Evolutionary conservation across 805 yeast genomes (phyloP).

Genomic region (Teunomyces aglyptinius): DNA sequence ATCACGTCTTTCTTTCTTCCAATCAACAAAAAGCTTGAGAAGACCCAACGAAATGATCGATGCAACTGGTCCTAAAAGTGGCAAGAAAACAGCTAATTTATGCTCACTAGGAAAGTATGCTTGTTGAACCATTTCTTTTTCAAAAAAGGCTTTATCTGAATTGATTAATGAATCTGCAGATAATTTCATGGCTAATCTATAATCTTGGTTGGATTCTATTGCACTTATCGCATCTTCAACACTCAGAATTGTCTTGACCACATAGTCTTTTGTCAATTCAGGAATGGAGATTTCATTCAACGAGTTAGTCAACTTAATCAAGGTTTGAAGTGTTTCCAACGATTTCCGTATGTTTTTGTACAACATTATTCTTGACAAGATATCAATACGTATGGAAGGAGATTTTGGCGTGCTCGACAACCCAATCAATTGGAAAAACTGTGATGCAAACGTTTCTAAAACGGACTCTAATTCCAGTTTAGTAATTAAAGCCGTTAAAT

Average conservation of each 20-base stretch:
- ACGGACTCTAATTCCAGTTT: constrained; percentile 51
- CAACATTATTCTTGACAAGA: constrained; percentile 58
- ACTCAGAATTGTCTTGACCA: constrained; percentile 46
- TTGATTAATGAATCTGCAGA: constrained; percentile 54
- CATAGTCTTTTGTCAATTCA: constrained; percentile 58
- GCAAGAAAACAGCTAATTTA: constrained; percentile 89
- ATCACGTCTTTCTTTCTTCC: constrained; percentile 19
- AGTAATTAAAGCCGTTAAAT: constrained; percentile 24
- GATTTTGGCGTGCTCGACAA: constrained; percentile 58
- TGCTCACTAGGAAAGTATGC: constrained; percentile 95
- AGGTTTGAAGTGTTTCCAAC: constrained; percentile 67
- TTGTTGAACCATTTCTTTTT: constrained; percentile 93
- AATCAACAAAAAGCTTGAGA: constrained; percentile 45
- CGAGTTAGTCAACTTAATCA: constrained; percentile 64
- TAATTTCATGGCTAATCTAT: constrained; percentile 29
- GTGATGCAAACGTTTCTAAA: constrained; percentile 70
- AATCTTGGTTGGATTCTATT: constrained; percentile 28
- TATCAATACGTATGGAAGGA: constrained; percentile 62
- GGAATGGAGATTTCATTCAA: constrained; percentile 85
- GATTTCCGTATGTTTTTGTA: constrained; percentile 60
- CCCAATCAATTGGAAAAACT: constrained; percentile 72
- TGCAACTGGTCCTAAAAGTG: constrained; percentile 80
- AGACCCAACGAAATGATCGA: constrained; percentile 60
- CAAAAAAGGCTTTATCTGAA: constrained; percentile 82
- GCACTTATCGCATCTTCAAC: constrained; percentile 36